A percentile compares a stretch with the other conserved stretches of the same genome.
phyloP scores from a whole-genome alignment of 78 protist species.

The Monocercomonoides exilis region DNA sequence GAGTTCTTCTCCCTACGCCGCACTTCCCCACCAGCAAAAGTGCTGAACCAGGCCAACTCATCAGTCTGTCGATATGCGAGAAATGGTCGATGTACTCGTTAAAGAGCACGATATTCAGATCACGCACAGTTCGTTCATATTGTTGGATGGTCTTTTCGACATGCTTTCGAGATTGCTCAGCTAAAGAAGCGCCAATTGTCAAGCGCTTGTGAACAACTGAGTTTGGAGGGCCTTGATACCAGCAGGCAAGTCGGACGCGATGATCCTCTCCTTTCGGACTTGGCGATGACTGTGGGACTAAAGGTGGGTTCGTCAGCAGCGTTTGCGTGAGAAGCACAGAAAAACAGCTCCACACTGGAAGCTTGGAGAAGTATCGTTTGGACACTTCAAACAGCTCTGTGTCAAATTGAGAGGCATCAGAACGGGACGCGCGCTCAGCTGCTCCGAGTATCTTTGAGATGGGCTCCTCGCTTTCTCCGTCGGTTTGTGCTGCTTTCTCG shows the following conservation, averaged over 20 bases:
- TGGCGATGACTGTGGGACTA: background rate
- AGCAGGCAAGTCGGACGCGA: background rate
- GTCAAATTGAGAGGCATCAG: too few relatives aligned
- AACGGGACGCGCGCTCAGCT: too few relatives aligned
- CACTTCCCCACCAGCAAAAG: constrained; percentile 50
- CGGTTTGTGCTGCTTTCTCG: background rate
- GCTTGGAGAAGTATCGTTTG: background rate
- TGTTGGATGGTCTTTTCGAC: background rate
- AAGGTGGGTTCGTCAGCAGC: background rate
- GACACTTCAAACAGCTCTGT: background rate
- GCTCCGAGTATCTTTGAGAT: too few relatives aligned
- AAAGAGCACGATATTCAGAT: constrained; percentile 48
- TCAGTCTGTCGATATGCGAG: constrained; percentile 46
- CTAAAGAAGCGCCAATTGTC: background rate
- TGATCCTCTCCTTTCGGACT: too few relatives aligned
- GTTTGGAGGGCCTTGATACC: background rate
- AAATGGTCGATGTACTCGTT: constrained; percentile 47
- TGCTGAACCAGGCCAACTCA: constrained; percentile 55
- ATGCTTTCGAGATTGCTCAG: background rate
- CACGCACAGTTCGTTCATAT: constrained; percentile 51
- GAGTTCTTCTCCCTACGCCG: constrained; percentile 60
- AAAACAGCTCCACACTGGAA: too few relatives aligned
- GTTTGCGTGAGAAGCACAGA: background rate
- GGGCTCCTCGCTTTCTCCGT: background rate
- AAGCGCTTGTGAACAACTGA: background rate